Conservation (phyloP, 352 stramenopile genomes). For the Phytophthora uliginosa region DNA sequence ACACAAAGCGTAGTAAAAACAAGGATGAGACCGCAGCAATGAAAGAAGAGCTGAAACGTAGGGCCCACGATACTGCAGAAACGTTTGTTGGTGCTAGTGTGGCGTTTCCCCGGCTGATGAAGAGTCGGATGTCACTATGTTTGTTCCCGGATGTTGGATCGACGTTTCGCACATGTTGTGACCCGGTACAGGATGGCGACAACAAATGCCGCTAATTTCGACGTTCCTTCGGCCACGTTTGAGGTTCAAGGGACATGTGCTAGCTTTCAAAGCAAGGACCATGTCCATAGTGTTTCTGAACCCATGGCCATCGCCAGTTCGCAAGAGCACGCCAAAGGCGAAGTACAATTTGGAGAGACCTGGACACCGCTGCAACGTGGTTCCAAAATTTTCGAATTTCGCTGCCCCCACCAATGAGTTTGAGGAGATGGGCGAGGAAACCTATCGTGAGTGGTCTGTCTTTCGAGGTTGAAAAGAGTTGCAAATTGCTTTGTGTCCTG, state of each 20-base stretch:
- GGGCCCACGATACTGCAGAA: background rate
- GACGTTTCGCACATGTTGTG: background rate
- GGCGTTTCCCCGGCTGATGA: background rate
- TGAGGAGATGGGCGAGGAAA: constrained; percentile 8
- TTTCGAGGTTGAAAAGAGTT: constrained; percentile 13
- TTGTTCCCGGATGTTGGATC: background rate
- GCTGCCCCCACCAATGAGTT: constrained; percentile 2
- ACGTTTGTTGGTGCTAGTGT: background rate
- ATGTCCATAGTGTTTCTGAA: constrained; percentile 9
- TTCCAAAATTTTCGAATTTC: constrained; percentile 6
- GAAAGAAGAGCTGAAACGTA: background rate
- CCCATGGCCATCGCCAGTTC: background rate
- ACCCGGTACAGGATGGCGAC: background rate
- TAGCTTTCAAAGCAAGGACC: constrained; percentile 6
- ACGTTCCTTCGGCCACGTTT: background rate
- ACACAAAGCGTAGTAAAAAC: background rate
- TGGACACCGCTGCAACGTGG: constrained; percentile 6
- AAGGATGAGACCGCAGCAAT: background rate
- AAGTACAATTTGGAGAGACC: constrained; percentile 7
- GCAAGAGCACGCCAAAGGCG: background rate
- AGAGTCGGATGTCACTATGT: background rate
- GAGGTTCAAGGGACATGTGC: background rate
- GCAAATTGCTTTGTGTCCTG: constrained; percentile 8
- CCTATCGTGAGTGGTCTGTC: constrained; percentile 12
- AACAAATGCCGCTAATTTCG: background rate